These are phyloP conservation scores for Euphorbia neoarborescens DNA, from an alignment of 441 rosid species.

Conservation along the genomic window DNA sequence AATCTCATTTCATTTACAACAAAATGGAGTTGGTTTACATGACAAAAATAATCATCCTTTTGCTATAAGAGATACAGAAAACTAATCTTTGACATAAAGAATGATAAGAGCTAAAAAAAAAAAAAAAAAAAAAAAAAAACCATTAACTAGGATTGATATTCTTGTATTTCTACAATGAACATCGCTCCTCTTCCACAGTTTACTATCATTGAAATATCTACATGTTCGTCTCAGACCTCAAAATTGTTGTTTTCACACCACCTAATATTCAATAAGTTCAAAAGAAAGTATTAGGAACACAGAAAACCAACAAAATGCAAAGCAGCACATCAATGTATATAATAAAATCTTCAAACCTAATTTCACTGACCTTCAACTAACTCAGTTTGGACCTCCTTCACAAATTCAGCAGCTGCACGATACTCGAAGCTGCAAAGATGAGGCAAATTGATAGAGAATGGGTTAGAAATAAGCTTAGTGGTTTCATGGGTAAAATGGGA, in stretches of 20 bases:
- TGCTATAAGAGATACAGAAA: background rate
- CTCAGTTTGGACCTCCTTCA: conserved; percentile 72
- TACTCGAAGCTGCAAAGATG: conserved; percentile 58
- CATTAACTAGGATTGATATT: conserved; percentile 12
- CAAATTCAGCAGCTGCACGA: conserved; percentile 63
- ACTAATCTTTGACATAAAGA: conserved; percentile 1
- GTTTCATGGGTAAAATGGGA: no score
- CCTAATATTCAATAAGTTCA: conserved; percentile 35
- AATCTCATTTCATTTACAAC: conserved; percentile 11
- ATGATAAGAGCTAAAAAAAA: background rate
- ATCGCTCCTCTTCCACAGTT: conserved; percentile 9
- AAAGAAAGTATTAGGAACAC: conserved; percentile 21
- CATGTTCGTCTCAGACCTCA: conserved; percentile 32
- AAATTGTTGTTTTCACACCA: conserved; percentile 62
- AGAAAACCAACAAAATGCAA: conserved; percentile 3
- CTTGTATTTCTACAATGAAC: conserved; percentile 24
- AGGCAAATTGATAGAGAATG: background rate
- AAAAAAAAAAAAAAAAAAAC: no score
- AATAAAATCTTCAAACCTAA: background rate
- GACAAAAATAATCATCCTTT: conserved; percentile 16
- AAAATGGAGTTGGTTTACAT: conserved; percentile 1
- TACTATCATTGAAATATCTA: conserved; percentile 22
- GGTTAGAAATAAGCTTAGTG: no score
- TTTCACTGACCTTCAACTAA: conserved; percentile 56
- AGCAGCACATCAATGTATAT: background rate